Base-by-base conservation (phyloP, 768 basidiomycete species). In the Mycena polygramma region DNA sequence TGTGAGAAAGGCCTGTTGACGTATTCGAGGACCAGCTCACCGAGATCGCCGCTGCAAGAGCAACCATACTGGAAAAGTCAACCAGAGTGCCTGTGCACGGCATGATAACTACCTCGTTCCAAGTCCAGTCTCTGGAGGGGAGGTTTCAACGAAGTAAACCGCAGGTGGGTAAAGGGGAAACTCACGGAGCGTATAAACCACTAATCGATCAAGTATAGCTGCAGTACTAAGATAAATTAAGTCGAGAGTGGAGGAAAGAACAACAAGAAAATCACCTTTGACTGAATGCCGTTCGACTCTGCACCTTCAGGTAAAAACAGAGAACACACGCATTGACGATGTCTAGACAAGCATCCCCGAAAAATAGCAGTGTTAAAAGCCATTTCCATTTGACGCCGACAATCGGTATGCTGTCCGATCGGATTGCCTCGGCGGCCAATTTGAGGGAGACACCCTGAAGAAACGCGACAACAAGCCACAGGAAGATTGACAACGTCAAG, bases 181-280 rank as follows among this genome's bases (percentile, higher is more conserved):
- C 71, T 69, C 63, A 72, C 71, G 71, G 17, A 72, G 67, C 6
- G 71, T 72, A 30, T 68, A 72, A 39, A 65, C 52, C 9, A 72
- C 63, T 30, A 65, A 51, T 14, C 45, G 67, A 43, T 72, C 71
- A 9, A 72, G 43, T 1, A 72, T 1, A 26, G 52, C 58, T 2
- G 46, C n/a, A 17, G 67, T 72, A n/a, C 71, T 72, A 52, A 3
- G 30, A 64, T 24, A 24, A 8, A 37, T 19, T 51, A 7, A 65
- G 52, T 7, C 13, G 19, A 46, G 17, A 14, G 37, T 13, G 0
- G 19, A n/a, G 24, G 20, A 2, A 45, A 43, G 17, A 41, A 17
- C 5, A 48, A 51, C 8, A 68, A 1, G 30, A 30, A 3, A 6
- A 53, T 17, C 0, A 72, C 71, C 48, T 72, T 65, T 36, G 51